A percentile compares a stretch with the other conserved stretches of the same genome.
phyloP scores from a whole-genome alignment of 2,329 filamentous ascomycete genomes.

The Cordyceps farinosa region DNA sequence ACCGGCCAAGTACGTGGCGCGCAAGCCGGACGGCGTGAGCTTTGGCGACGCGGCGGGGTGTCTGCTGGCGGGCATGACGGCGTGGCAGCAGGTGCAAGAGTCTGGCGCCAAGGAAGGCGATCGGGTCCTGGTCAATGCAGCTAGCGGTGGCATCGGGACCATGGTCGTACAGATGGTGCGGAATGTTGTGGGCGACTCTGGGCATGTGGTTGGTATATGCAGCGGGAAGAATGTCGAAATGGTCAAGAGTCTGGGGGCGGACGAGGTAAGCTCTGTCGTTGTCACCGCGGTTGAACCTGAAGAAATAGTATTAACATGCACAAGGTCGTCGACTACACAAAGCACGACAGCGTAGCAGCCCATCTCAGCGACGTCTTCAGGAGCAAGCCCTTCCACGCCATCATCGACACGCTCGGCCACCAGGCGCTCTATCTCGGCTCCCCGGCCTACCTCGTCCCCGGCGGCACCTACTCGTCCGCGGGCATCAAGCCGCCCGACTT shows the following conservation, averaged over 20 bases:
- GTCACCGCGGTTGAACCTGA: no score
- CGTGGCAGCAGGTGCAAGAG: slow-evolving; percentile 36
- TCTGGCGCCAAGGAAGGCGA: slow-evolving; percentile 37
- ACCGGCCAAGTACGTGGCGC: slow-evolving; percentile 31
- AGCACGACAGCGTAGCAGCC: slow-evolving; percentile 34
- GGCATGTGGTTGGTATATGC: slow-evolving; percentile 46
- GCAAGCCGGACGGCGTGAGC: slow-evolving; percentile 29
- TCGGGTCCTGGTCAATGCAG: slow-evolving; percentile 47
- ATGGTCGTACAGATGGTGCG: slow-evolving; percentile 43
- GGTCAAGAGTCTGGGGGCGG: slow-evolving; percentile 45
- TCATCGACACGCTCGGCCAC: slow-evolving; percentile 49
- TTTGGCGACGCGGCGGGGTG: slow-evolving; percentile 37
- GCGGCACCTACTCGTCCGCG: slow-evolving; percentile 39
- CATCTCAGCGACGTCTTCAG: slow-evolving; percentile 33
- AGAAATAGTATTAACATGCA: not conserved
- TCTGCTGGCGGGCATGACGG: slow-evolving; percentile 38
- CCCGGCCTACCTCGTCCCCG: slow-evolving; percentile 36
- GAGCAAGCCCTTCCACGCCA: slow-evolving; percentile 36
- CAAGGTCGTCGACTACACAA: slow-evolving; percentile 41
- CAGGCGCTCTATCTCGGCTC: slow-evolving; percentile 43
- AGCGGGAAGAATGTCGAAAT: slow-evolving; percentile 44
- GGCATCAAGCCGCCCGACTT: slow-evolving; percentile 37
- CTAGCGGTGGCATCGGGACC: slow-evolving; percentile 48
- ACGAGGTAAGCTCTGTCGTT: slow-evolving; percentile 35
- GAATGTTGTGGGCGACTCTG: slow-evolving; percentile 36